Evolutionary conservation across 2,329 filamentous ascomycete genomes (phyloP), one percentile per base, ranked within the genome.

Genomic region (Emmonsiellopsis sp.): DNA sequence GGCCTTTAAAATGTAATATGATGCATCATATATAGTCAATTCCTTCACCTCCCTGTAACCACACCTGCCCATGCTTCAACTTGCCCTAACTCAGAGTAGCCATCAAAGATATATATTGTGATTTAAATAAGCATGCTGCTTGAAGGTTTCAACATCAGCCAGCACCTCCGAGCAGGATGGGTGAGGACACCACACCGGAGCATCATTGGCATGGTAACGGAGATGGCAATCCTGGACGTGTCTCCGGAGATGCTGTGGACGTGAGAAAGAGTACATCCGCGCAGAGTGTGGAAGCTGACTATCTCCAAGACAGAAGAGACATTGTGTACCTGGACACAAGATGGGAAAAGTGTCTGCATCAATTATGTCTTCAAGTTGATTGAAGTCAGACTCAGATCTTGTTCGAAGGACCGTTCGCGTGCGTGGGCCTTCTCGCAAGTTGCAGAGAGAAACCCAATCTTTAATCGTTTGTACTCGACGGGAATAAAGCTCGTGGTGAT

Each of bases 191-290:
- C 34, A 49, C 2, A 53, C 20, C 8, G 30, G 35, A 48, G 43
- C 51, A 42, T 48, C 35, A 42, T 16, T 6, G 30, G 26, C 35
- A 13, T 26, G 37, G 31, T 53, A 53, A 30, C 26, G 44, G 37
- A 53, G 31, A 41, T 53, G 51, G 37, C 43, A 53, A 49, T 49
- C 45, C 30, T 53, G 51, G 11, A 53, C 16, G 20, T 53, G 44
- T 40, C 51, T 53, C 31, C 51, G 34, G n/a, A 53, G 45, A 49
- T 49, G 51, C 15, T 49, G 43, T 9, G 43, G 37, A 20, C 43
- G 37, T 41, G 37, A 53, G 32, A 53, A 53, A 10, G 45, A 53
- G 31, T 53, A 53, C 2, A 49, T 53, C 15, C 44, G 43, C 13
- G 32, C 44, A 15, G 35, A 41, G 15, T 31, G 44, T 3, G 51